Base-by-base conservation (phyloP, 495 filamentous ascomycete genomes). In the Achaetomiella virescens region DNA sequence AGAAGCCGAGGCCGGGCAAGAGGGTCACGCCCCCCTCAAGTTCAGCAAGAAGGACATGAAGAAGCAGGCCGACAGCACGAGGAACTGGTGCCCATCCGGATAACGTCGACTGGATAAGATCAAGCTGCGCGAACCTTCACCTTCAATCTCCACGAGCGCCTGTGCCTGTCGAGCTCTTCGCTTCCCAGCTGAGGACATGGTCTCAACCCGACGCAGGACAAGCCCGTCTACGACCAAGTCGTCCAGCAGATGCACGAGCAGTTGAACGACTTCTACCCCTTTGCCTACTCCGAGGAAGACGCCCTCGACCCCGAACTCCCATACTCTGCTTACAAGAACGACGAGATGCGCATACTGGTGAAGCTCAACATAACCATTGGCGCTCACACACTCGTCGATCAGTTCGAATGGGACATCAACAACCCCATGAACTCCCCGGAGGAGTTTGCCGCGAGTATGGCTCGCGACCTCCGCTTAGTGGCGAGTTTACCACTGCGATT, bases 351-450 rank as follows among this genome's bases (percentile, higher is more conserved):
- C 52, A 90, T 98, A 29, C 72, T 91, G 18, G 82, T 98, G 62
- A 97, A 96, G 70, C 77, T 98, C 38, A 96, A 98, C 67, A 97
- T 98, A 65, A 97, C 93, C 22, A 97, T 98, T 68, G 95, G 93
- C 2, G 86, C 88, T 57, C 89, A 95, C 67, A 97, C 91, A 1
- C 77, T 98, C 24, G 84, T 96, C 21, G 93, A 98, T 63, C 95
- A 98, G 67, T 97, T 98, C 49, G 93, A 98, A 71, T 98, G 93
- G 93, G 93, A 97, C 64, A 90, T 97, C 65, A 97, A 97, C 68
- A 92, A 97, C 63, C 84, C 90, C 0, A 75, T 84, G 57, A 97
- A 98, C 70, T 92, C 85, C 0, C 91, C 93, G 0, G 93, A 98
- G 69, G 87, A 95, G 52, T 98, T 98, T 69, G 95, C 93, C 14